Evolutionary conservation across 352 stramenopile genomes (phyloP), one percentile per base, ranked within the genome.

Genomic region (Globisporangium paddicum): DNA sequence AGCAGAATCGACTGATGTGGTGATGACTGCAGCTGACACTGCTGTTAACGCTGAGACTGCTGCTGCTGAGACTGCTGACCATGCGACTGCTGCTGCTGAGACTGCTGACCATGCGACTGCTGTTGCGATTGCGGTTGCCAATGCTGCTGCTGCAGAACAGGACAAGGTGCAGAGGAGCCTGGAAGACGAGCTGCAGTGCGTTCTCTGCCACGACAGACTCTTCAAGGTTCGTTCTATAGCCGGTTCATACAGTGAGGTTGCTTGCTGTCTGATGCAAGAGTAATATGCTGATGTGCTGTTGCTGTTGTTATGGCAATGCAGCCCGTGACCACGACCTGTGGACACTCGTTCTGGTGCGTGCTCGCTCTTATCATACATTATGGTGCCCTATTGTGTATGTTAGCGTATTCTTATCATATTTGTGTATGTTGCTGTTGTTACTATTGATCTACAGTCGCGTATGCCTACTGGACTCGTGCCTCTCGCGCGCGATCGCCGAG

Each of bases 321-420:
- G 71, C 76, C 76, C 23, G 58, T 81, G 34, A 75, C 76, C 1
- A 60, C 62, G 4, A 49, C 70, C 1, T 86, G 76, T 44, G 76
- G 76, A 14, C 76, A 86, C 46, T 83, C 73, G 2, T 86, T 80
- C 46, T 86, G 76, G 76, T 86, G 55, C 19, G 47, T 48, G n/a
- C 11, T 53, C 0, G 34, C 21, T n/a, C 10, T 46, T 1, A 23
- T 35, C 38, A 2, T 58, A 52, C 11, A 19, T 58, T 28, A 30
- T 26, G 19, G 34, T 8, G 40, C 38, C 35, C 11, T 19, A 10
- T 44, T n/a, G n/a, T n/a, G n/a, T n/a, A n/a, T n/a, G n/a, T n/a
- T n/a, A n/a, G n/a, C n/a, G n/a, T n/a, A n/a, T n/a, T n/a, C n/a
- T n/a, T n/a, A n/a, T n/a, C n/a, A n/a, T n/a, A n/a, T n/a, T n/a